Conservation (phyloP, 306 rosid species). For the Fragaria vesca region DNA sequence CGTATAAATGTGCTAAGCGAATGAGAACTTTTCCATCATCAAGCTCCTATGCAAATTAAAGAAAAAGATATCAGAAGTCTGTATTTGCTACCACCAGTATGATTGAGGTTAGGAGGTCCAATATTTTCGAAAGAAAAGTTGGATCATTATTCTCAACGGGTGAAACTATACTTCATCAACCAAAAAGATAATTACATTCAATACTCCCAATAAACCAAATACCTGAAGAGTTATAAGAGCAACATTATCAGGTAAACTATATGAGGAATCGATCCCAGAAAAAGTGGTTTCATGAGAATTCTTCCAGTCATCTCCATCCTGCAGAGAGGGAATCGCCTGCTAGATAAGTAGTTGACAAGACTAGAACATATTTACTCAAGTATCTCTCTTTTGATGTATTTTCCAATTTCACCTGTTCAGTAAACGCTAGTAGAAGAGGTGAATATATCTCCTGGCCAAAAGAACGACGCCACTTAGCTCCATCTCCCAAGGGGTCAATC, state of each 20-base stretch:
- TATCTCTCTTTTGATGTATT: not conserved
- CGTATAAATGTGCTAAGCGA: conserved; percentile 50
- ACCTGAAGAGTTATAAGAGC: conserved; percentile 54
- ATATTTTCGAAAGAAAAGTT: not conserved
- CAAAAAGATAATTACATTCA: not conserved
- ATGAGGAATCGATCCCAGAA: conserved; percentile 40
- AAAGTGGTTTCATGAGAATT: conserved; percentile 38
- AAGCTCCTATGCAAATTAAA: conserved; percentile 34
- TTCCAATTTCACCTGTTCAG: conserved; percentile 52
- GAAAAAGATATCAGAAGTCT: not conserved
- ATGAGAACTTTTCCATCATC: conserved; percentile 37
- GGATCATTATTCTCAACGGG: not conserved
- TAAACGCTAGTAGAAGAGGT: conserved; percentile 81
- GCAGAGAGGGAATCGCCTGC: conserved; percentile 22
- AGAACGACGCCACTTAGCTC: conserved; percentile 95
- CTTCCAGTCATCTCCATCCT: conserved; percentile 48
- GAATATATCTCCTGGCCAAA: conserved; percentile 92
- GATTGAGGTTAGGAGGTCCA: not conserved
- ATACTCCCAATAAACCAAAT: not conserved
- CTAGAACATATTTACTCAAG: conserved; percentile 4
- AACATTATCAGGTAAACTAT: conserved; percentile 48
- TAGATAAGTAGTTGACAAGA: not conserved
- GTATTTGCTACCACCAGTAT: not conserved
- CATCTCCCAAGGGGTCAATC: conserved; percentile 78
- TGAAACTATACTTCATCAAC: not conserved